Conservation (phyloP, 345 rosid genomes). For the Salix udensis region DNA sequence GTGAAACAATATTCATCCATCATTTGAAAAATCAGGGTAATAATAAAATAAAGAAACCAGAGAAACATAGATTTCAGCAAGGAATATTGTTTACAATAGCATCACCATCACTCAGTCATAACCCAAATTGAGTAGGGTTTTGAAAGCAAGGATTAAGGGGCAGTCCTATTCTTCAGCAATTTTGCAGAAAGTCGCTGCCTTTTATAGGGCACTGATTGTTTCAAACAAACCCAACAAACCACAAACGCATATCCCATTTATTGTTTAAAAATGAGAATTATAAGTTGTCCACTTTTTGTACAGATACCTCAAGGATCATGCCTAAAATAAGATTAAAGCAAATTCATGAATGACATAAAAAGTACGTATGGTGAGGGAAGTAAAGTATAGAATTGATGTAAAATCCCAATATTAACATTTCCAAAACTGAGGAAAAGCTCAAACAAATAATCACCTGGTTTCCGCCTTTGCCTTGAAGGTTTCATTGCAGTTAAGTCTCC, state of each 20-base stretch:
- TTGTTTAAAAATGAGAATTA: not conserved
- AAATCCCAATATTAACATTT: not conserved
- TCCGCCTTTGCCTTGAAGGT: slow-evolving; percentile 73
- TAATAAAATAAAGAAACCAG: not conserved
- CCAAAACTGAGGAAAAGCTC: not conserved
- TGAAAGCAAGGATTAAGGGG: not conserved
- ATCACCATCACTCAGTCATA: not conserved
- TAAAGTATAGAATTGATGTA: not conserved
- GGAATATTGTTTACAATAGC: not conserved
- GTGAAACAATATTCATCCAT: not conserved
- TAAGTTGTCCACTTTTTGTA: not conserved
- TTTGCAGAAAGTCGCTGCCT: not conserved
- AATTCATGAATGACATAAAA: not conserved
- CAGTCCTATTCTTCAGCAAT: not conserved
- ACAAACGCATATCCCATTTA: not conserved
- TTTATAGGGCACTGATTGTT: not conserved
- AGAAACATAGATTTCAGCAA: not conserved
- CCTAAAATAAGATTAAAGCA: not conserved
- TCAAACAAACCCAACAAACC: not conserved
- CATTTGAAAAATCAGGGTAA: not conserved
- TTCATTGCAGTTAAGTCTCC: slow-evolving; percentile 56
- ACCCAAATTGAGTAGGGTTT: not conserved
- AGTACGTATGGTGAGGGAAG: not conserved
- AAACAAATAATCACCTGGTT: slow-evolving; percentile 55
- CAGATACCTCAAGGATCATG: not conserved